phyloP scores from a whole-genome alignment of 768 basidiomycete species.

The Hericium rajendrae region DNA sequence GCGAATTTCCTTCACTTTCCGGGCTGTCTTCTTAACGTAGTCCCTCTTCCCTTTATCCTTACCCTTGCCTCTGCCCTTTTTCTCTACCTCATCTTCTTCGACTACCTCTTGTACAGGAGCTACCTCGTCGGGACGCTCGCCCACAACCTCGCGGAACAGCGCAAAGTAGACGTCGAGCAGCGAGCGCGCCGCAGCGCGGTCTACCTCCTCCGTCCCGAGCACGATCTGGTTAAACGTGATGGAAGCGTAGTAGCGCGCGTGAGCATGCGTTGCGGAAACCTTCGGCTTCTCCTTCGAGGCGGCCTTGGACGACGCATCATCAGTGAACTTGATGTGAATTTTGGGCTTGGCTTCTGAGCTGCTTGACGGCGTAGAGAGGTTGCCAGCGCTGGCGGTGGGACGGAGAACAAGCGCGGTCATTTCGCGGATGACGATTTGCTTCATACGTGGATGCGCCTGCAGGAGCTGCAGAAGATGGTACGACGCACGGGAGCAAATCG shows the following conservation, averaged over 20 bases:
- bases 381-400: conserved; percentile 32
- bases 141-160: conserved; percentile 82
- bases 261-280: conserved; percentile 42
- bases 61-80: conserved; percentile 21
- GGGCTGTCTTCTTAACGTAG: conserved; percentile 20
- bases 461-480: conserved; percentile 84
- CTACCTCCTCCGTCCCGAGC: conserved; percentile 45
- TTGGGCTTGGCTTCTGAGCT: conserved; percentile 13
- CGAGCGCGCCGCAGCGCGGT: conserved; percentile 64
- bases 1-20: conserved; percentile 34
- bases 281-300: conserved; percentile 22
- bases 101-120: not conserved
- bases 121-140: conserved; percentile 33
- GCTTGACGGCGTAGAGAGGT: conserved; percentile 17
- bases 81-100: conserved; percentile 29
- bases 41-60: conserved; percentile 20
- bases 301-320: conserved; percentile 16
- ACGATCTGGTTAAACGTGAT: conserved; percentile 95
- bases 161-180: conserved; percentile 91
- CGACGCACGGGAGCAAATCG: conserved; percentile 83
- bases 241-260: conserved; percentile 84
- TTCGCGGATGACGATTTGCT: conserved; percentile 79
- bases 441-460: conserved; percentile 91
- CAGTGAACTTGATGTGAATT: conserved; percentile 47
- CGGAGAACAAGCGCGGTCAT: conserved; percentile 70